Evolutionary conservation across 495 filamentous ascomycete genomes (phyloP), one percentile per base, ranked within the genome.

Genomic region (Trichoderma gamsii): DNA sequence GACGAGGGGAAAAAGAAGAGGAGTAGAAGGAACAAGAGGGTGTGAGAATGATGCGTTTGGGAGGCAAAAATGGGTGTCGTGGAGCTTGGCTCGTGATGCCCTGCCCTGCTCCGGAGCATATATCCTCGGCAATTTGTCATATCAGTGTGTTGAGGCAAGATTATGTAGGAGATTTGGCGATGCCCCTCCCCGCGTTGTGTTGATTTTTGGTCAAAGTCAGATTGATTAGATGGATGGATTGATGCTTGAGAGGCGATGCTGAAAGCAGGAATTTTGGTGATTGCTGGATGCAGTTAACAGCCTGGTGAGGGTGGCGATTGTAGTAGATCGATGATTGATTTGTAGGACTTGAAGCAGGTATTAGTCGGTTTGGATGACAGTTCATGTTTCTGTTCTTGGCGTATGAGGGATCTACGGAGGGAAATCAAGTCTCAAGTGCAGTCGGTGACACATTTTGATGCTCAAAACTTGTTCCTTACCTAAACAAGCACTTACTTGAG

Each of bases 41-140:
- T 52, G 49, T 52, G 43, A 15, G 43, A 46, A 52, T 52, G 49
- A 23, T 49, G 44, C 44, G 44, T 49, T 49, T 21, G 49, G n/a
- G 49, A 52, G 49, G 49, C 49, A 7, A 11, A 11, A 11, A 25
- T 21, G 49, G 21, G 43, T 46, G 43, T 46, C 21, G 18, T 52
- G 49, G 49, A 21, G 18, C 21, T 52, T 38, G 49, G 18, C 49
- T 52, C 49, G 49, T 23, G 49, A 52, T 52, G 9, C 49, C 21
- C 16, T 38, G 49, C n/a, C 21, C 29, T 29, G 29, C 29, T 29
- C 29, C n/a, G 49, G 49, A 18, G 49, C 49, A 11, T 23, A 11
- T 9, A 11, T 9, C n/a, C 18, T 21, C 49, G 49, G 49, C 49
- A 52, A 38, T 23, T 52, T 52, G 49, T 18, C 49, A n/a, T 11